Conservation (phyloP, 805 yeast genomes). For the Yarrowia divulgata region DNA sequence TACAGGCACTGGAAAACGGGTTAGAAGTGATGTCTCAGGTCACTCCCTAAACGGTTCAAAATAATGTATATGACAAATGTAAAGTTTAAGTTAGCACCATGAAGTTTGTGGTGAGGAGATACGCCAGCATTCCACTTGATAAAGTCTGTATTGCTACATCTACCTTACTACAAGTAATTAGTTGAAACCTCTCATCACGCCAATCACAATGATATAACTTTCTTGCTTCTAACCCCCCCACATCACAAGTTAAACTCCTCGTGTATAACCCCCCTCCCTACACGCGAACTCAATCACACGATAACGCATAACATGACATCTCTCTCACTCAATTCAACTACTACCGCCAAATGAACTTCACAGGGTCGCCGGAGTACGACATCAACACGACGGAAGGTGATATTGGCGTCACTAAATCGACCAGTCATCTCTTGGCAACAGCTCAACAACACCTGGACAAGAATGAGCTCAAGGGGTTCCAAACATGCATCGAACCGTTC, state of each 20-base stretch:
- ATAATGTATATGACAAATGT: too few relatives aligned
- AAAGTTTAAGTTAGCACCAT: background rate
- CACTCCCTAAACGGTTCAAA: background rate
- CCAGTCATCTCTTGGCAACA: conserved; percentile 41
- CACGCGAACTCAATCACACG: background rate
- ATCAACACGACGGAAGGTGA: conserved; percentile 40
- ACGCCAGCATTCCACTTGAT: too few relatives aligned
- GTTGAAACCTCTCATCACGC: too few relatives aligned
- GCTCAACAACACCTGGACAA: conserved; percentile 28
- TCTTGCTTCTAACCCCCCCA: background rate
- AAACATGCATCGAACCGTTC: conserved; percentile 43
- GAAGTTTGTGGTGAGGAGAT: background rate
- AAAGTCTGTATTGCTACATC: too few relatives aligned
- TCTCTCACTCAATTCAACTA: background rate
- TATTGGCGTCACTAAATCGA: conserved; percentile 43
- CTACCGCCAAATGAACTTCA: conserved; percentile 7
- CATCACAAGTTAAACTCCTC: background rate
- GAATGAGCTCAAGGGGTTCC: conserved; percentile 7
- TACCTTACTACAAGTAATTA: too few relatives aligned
- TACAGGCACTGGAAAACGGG: background rate
- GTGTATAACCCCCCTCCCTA: too few relatives aligned
- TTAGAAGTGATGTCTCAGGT: background rate
- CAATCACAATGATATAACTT: background rate
- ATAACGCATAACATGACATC: conserved; percentile 3
- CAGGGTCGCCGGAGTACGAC: conserved; percentile 40